Evolutionary conservation across 768 basidiomycete species (phyloP).

Genomic region (Mycena haematopus): DNA sequence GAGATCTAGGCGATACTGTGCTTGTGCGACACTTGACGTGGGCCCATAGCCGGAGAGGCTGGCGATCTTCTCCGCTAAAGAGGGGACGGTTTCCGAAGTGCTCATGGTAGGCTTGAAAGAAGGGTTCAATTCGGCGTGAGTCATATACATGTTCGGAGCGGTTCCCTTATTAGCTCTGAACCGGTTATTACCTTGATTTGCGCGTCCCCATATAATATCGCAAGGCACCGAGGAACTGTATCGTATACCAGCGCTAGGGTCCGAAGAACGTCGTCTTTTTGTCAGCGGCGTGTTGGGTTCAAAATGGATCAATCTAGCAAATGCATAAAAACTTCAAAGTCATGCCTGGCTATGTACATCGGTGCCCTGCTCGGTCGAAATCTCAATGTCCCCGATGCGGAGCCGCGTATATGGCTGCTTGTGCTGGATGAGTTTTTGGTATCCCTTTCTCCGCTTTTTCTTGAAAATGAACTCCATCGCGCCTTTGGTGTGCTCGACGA

Average conservation of each 20-base stretch:
- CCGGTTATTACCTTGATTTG: too few species aligned
- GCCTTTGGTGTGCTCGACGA: conserved; percentile 98
- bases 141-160: conserved; percentile 5
- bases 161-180: too few species aligned
- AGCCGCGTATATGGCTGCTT: conserved; percentile 97
- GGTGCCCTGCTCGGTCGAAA: conserved; percentile 28
- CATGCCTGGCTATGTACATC: conserved; percentile 33
- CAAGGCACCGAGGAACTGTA: too few species aligned
- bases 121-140: neutral
- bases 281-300: too few species aligned
- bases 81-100: neutral
- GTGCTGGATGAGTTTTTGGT: conserved; percentile 90
- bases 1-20: conserved; percentile 42
- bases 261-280: too few species aligned
- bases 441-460: conserved; percentile 98
- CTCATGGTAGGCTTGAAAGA: too few species aligned
- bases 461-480: conserved; percentile 91
- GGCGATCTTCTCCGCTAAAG: conserved; percentile 20
- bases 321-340: neutral
- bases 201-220: too few species aligned
- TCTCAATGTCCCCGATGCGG: conserved; percentile 82
- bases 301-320: neutral
- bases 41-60: conserved; percentile 28
- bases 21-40: conserved; percentile 25
- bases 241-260: too few species aligned